Conservation (phyloP, 2,329 filamentous ascomycete species). For the Fusarium scirpi region DNA sequence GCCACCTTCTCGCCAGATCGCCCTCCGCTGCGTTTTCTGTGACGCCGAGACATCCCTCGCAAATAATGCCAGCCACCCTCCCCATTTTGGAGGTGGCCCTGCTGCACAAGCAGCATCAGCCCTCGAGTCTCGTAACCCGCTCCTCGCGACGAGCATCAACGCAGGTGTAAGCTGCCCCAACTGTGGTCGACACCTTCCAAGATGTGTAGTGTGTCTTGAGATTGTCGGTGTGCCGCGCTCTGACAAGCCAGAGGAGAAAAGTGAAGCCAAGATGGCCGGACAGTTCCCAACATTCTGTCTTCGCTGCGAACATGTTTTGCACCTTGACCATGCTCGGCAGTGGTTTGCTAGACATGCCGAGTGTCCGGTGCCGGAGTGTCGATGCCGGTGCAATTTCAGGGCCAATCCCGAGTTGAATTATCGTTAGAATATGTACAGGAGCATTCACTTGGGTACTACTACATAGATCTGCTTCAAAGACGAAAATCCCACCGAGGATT, state of each 20-base stretch:
- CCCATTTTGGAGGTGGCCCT: constrained; percentile 23
- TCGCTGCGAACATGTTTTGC: constrained; percentile 74
- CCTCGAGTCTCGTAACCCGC: constrained; percentile 62
- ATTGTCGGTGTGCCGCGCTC: constrained; percentile 73
- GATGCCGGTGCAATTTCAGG: constrained; percentile 72
- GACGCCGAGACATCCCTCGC: constrained; percentile 68
- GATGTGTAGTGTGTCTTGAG: constrained; percentile 76
- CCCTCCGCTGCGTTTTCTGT: constrained; percentile 82
- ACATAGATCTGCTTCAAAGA: not conserved
- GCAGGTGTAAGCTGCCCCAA: constrained; percentile 74
- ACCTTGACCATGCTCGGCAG: constrained; percentile 74
- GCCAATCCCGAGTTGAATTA: constrained; percentile 71
- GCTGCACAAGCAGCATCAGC: constrained; percentile 41
- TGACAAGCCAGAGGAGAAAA: constrained; percentile 65
- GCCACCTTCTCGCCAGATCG: constrained; percentile 75
- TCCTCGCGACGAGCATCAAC: constrained; percentile 68
- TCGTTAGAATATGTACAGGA: constrained; percentile 43
- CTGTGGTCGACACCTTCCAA: constrained; percentile 74
- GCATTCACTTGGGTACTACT: not conserved
- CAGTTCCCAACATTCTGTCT: constrained; percentile 77
- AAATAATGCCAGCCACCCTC: constrained; percentile 48
- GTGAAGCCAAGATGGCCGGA: constrained; percentile 63
- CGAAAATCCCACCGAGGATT: not conserved
- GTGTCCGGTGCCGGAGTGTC: constrained; percentile 76
- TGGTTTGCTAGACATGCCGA: constrained; percentile 75